These are phyloP conservation scores for Aquilaria sinensis DNA, from an alignment of 345 rosid species.

Conservation along the genomic window DNA sequence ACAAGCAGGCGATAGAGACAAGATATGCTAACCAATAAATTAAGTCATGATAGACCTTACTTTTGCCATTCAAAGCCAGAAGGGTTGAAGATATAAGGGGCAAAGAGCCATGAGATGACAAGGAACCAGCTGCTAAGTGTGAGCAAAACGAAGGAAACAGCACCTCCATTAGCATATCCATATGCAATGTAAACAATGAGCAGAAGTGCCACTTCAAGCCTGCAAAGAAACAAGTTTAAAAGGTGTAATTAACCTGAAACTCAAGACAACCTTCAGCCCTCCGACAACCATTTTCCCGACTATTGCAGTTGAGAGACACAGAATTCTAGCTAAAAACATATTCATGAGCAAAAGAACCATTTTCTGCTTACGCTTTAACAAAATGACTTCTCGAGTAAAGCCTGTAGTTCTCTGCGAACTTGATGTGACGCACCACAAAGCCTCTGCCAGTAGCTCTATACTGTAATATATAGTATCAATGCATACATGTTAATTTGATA, in stretches of 20 bases:
- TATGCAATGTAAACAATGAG: constrained; percentile 93
- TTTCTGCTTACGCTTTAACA: constrained; percentile 80
- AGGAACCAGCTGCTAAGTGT: constrained; percentile 98
- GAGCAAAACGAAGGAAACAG: constrained; percentile 63
- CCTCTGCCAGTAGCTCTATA: constrained; percentile 99
- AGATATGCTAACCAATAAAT: constrained; percentile 3
- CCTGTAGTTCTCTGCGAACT: constrained; percentile 95
- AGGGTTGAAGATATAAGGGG: constrained; percentile 98
- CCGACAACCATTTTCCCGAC: neutral
- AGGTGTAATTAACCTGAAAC: constrained; percentile 5
- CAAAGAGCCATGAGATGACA: constrained; percentile 96
- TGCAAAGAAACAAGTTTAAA: constrained; percentile 26
- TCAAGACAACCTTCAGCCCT: neutral
- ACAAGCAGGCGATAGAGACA: neutral
- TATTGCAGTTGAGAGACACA: too few species aligned
- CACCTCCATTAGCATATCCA: constrained; percentile 74
- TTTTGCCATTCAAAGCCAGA: constrained; percentile 99
- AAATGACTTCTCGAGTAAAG: constrained; percentile 98
- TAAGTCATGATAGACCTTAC: constrained; percentile 36
- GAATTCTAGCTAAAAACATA: too few species aligned
- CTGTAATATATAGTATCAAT: constrained; percentile 39
- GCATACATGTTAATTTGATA: constrained; percentile 10
- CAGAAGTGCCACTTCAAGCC: constrained; percentile 95
- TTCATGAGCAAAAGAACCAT: neutral
- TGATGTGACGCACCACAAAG: constrained; percentile 94